Percentiles rank a stretch among this genome's conserved stretches.
These are phyloP conservation scores for Penicillium lagena DNA, from an alignment of 495 filamentous ascomycete species.

Conservation along the genomic window DNA sequence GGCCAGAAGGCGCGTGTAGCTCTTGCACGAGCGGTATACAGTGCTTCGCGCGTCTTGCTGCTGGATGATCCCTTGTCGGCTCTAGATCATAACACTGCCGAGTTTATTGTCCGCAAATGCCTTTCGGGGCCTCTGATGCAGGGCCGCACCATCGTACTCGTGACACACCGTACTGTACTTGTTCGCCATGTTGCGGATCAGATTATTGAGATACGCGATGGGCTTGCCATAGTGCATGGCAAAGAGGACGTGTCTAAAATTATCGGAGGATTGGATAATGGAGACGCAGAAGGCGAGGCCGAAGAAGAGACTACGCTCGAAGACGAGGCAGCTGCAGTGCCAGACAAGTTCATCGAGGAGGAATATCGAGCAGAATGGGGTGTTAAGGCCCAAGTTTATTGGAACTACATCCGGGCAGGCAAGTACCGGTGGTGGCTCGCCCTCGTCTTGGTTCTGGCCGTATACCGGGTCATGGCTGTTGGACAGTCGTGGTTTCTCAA, in stretches of 20 bases:
- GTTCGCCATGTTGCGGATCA: constrained; percentile 60
- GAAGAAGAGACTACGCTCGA: constrained; percentile 30
- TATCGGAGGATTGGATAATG: constrained; percentile 10
- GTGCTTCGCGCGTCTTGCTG: constrained; percentile 53
- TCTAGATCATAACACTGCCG: constrained; percentile 69
- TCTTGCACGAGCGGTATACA: constrained; percentile 67
- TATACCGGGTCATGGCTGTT: constrained; percentile 54
- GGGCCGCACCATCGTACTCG: constrained; percentile 59
- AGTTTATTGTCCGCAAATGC: constrained; percentile 61
- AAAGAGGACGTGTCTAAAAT: constrained; percentile 17
- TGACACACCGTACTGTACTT: constrained; percentile 72
- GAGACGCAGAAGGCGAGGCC: constrained; percentile 25
- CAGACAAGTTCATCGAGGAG: constrained; percentile 77
- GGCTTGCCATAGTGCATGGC: constrained; percentile 44
- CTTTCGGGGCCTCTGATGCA: constrained; percentile 58
- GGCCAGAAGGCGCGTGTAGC: constrained; percentile 66
- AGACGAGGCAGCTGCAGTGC: constrained; percentile 44
- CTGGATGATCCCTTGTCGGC: constrained; percentile 69
- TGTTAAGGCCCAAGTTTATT: constrained; percentile 68
- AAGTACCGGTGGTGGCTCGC: constrained; percentile 63
- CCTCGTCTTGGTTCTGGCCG: constrained; percentile 49
- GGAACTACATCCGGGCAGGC: constrained; percentile 75
- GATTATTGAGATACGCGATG: constrained; percentile 57
- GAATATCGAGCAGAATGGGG: constrained; percentile 71
- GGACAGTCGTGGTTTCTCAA: constrained; percentile 76